Conservation (phyloP, 1,284 basidiomycete species). For the Microbotryum intermedium region DNA sequence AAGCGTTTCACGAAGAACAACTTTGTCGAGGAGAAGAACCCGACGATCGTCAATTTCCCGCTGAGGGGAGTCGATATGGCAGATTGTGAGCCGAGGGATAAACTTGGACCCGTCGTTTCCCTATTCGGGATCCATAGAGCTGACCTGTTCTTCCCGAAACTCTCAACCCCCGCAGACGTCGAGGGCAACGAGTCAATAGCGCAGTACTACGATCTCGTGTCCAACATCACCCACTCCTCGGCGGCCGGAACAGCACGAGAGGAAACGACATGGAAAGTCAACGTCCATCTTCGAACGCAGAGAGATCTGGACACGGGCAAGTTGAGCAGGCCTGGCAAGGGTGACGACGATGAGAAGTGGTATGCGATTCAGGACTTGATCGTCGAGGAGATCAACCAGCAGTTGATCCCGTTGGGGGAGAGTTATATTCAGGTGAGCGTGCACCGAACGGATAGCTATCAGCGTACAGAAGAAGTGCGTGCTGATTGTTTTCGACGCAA, state of each 20-base stretch:
- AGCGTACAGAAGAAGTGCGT: too few relatives aligned
- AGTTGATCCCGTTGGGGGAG: conserved; percentile 97
- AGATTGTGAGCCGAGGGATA: conserved; percentile 57
- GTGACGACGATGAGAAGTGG: conserved; percentile 81
- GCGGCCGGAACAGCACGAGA: conserved; percentile 86
- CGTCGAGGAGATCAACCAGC: conserved; percentile 86
- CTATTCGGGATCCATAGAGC: too few relatives aligned
- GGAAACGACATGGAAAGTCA: conserved; percentile 79
- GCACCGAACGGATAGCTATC: not conserved
- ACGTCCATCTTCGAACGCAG: conserved; percentile 56
- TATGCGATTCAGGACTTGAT: conserved; percentile 94
- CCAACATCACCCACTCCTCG: conserved; percentile 91
- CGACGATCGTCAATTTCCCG: conserved; percentile 96
- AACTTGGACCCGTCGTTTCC: conserved; percentile 11
- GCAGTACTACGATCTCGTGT: conserved; percentile 84
- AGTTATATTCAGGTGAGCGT: conserved; percentile 74
- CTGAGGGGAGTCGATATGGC: conserved; percentile 81
- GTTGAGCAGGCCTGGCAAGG: not conserved
- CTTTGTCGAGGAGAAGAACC: conserved; percentile 98
- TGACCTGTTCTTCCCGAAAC: too few relatives aligned
- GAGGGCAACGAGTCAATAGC: conserved; percentile 56
- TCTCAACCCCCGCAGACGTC: conserved; percentile 51
- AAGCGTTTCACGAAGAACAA: conserved; percentile 97
- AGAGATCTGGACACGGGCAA: conserved; percentile 38
- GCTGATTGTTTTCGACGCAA: not conserved